Conservation (phyloP, 768 basidiomycete species). For the Gyrodon lividus region DNA sequence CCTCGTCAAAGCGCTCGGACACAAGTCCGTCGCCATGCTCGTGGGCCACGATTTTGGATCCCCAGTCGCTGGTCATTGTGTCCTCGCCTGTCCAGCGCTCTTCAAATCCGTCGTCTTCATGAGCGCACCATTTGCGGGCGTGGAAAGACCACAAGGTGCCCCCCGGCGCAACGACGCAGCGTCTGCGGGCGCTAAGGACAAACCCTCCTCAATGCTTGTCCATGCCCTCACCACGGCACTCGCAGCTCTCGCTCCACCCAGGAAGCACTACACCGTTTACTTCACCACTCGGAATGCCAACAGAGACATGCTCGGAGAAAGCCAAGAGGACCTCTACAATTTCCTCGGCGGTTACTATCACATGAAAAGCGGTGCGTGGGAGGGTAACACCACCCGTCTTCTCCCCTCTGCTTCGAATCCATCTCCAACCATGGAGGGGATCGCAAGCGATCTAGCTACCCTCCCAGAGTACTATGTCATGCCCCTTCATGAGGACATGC, state of each 20-base stretch:
- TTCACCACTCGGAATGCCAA: conserved; percentile 48
- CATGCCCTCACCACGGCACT: conserved; percentile 26
- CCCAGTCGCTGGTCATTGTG: conserved; percentile 48
- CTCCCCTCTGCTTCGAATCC: conserved; percentile 32
- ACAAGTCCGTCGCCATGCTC: conserved; percentile 45
- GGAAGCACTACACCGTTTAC: conserved; percentile 58
- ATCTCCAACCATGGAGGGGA: conserved; percentile 19
- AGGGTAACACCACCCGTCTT: conserved; percentile 39
- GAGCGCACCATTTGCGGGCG: conserved; percentile 56
- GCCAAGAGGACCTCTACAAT: conserved; percentile 16
- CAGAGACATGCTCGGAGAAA: conserved; percentile 36
- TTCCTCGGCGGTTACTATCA: conserved; percentile 36
- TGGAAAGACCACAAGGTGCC: conserved; percentile 32
- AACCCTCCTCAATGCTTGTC: conserved; percentile 7
- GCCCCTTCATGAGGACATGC: conserved; percentile 54
- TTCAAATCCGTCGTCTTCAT: conserved; percentile 57
- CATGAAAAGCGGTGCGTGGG: conserved; percentile 58
- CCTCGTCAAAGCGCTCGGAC: conserved; percentile 51
- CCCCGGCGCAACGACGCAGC: conserved; percentile 1
- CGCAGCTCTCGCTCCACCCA: conserved; percentile 44
- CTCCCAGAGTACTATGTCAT: conserved; percentile 65
- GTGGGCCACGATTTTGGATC: conserved; percentile 67
- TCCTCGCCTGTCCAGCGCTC: conserved; percentile 54
- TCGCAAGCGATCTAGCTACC: conserved; percentile 35
- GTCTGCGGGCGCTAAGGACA: conserved; percentile 2